Conservation (phyloP, 1,139 yeast genomes). For the Sugiyamaella castrensis region DNA sequence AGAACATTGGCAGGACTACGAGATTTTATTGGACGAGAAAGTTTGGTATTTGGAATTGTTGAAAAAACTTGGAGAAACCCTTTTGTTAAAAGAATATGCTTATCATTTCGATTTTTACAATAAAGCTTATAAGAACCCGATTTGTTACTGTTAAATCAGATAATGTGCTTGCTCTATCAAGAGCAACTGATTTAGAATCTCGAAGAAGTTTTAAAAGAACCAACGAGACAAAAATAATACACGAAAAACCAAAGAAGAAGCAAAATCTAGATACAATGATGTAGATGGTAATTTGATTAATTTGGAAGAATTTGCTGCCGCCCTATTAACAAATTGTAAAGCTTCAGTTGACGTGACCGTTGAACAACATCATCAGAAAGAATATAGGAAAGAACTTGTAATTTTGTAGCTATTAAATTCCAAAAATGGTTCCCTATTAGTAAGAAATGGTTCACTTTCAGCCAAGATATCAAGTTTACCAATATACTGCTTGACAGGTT, state of each 20-base stretch:
- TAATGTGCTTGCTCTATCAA: conserved; percentile 4
- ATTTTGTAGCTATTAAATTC: conserved; percentile 4
- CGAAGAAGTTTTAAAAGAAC: conserved; percentile 6
- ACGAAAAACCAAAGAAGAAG: conserved; percentile 5
- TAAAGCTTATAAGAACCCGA: conserved; percentile 5
- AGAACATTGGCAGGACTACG: conserved; percentile 13
- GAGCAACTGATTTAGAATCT: conserved; percentile 3
- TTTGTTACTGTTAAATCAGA: conserved; percentile 5
- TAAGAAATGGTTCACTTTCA: conserved; percentile 4
- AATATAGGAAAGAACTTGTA: conserved; percentile 13
- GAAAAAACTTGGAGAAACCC: conserved; percentile 10
- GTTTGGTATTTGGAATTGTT: background rate
- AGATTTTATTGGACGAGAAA: conserved; percentile 7
- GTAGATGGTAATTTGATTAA: conserved; percentile 1
- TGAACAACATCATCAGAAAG: conserved; percentile 8
- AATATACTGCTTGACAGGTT: conserved; percentile 13
- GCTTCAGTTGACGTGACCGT: conserved; percentile 11
- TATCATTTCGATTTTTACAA: conserved; percentile 2
- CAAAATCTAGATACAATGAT: conserved; percentile 4
- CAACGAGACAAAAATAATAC: conserved; percentile 7
- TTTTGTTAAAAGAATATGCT: conserved; percentile 6
- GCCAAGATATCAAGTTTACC: conserved; percentile 6
- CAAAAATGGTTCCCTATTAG: conserved; percentile 8
- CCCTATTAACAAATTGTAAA: conserved; percentile 6
- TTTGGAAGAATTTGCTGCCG: conserved; percentile 5